phyloP scores from a whole-genome alignment of 805 yeast genomes.

The Myxozyma kluyveri region DNA sequence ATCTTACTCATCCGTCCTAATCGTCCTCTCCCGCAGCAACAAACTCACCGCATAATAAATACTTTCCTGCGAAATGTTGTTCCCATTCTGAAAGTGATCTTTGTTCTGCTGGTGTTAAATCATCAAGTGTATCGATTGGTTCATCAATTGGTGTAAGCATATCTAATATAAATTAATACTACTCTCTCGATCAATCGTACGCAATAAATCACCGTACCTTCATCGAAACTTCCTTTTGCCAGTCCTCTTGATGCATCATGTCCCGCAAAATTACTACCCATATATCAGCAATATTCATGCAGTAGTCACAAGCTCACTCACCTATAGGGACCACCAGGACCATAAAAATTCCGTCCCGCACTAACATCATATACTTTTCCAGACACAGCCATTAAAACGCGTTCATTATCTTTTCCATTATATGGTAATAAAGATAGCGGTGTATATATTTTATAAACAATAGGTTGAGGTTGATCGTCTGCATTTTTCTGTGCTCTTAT shows the following conservation, averaged over 20 bases:
- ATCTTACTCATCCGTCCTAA: background rate
- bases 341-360: slow-evolving; percentile 64
- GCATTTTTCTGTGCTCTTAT: slow-evolving; percentile 9
- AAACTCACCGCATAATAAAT: slow-evolving; percentile 73
- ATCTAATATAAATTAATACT: slow-evolving; percentile 33
- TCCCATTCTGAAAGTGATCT: slow-evolving; percentile 83
- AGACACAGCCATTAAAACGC: slow-evolving; percentile 68
- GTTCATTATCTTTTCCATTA: slow-evolving; percentile 50
- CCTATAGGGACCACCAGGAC: slow-evolving; percentile 70
- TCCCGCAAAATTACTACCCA: slow-evolving; percentile 64
- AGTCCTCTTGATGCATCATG: slow-evolving; percentile 75
- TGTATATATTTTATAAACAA: slow-evolving; percentile 52
- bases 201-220: slow-evolving; percentile 15
- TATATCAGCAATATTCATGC: too few species aligned
- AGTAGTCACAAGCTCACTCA: slow-evolving; percentile 5
- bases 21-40: slow-evolving; percentile 36
- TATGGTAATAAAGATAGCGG: slow-evolving; percentile 69
- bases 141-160: slow-evolving; percentile 65
- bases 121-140: slow-evolving; percentile 72
- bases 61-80: slow-evolving; percentile 74
- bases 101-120: slow-evolving; percentile 56
- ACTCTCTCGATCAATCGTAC: too few species aligned
- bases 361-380: slow-evolving; percentile 80
- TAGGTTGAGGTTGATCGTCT: slow-evolving; percentile 26
- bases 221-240: slow-evolving; percentile 58